Conservation (phyloP, 495 filamentous ascomycete species). For the Aspergillus asperescens region DNA sequence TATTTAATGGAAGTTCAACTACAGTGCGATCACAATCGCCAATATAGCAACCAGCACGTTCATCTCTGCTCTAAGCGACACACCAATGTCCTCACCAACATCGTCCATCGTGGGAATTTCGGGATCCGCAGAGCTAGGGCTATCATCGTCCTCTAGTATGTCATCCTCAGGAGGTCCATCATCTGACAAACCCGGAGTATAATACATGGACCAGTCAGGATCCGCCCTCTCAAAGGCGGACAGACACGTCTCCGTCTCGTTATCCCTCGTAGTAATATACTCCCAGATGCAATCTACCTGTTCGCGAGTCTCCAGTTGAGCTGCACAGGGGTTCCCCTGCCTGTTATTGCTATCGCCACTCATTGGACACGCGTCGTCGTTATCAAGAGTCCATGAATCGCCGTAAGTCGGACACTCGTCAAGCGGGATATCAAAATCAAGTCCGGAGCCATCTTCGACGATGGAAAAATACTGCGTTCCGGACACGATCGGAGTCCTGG, state of each 20-base stretch:
- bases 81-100: too few species aligned
- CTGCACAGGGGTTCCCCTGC: background rate
- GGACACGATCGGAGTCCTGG: background rate
- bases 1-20: too few species aligned
- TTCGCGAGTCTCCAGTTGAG: background rate
- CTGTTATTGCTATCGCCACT: background rate
- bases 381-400: background rate
- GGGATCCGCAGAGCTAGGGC: too few species aligned
- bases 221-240: background rate
- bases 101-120: too few species aligned
- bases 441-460: background rate
- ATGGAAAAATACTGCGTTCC: background rate
- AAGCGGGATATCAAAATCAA: background rate
- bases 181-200: too few species aligned
- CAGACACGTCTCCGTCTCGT: background rate
- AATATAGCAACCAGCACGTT: too few species aligned
- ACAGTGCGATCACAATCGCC: too few species aligned
- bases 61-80: too few species aligned
- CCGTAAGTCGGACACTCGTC: slow-evolving; percentile 2
- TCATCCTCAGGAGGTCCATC: too few species aligned
- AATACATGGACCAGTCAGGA: too few species aligned
- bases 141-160: too few species aligned
- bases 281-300: slow-evolving; percentile 1
- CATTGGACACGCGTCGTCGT: background rate
- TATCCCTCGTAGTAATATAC: background rate